phyloP scores from a whole-genome alignment of 1,284 basidiomycete genomes.

The Boletus hoseneyae region DNA sequence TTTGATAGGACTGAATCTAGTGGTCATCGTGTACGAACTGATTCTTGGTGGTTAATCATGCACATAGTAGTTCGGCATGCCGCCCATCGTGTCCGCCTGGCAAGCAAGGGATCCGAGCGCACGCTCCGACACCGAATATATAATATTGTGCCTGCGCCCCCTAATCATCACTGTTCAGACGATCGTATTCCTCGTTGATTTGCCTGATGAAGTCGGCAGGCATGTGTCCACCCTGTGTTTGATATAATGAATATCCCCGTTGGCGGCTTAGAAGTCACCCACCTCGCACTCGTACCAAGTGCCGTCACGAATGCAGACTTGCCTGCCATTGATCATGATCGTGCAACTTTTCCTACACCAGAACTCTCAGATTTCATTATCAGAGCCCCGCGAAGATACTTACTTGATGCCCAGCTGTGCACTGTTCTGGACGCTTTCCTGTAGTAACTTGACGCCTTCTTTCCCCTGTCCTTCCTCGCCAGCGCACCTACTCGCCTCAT shows the following conservation, averaged over 20 bases:
- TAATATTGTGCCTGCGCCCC: conserved; percentile 9
- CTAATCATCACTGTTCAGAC: conserved; percentile 46
- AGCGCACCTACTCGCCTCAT: conserved; percentile 56
- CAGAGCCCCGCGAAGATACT: conserved; percentile 24
- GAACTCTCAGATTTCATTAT: conserved; percentile 6
- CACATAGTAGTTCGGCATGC: conserved; percentile 15
- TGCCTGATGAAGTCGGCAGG: conserved; percentile 73
- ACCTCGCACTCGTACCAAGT: conserved; percentile 85
- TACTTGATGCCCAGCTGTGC: conserved; percentile 55
- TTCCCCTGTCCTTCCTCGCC: conserved; percentile 54
- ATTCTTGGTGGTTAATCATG: conserved; percentile 50
- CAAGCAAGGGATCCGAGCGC: conserved; percentile 5
- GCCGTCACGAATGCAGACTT: conserved; percentile 75
- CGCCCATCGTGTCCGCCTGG: conserved; percentile 6
- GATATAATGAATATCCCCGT: conserved; percentile 29
- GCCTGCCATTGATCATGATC: conserved; percentile 64
- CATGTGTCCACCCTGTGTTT: conserved; percentile 66
- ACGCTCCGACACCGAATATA: conserved; percentile 9
- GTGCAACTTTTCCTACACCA: conserved; percentile 76
- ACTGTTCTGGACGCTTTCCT: conserved; percentile 53
- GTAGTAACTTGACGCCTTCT: conserved; percentile 61
- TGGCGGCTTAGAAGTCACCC: conserved; percentile 31
- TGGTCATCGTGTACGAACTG: conserved; percentile 81
- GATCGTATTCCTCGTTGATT: conserved; percentile 73
- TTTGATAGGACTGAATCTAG: conserved; percentile 77